Percentiles rank a stretch among this genome's conserved stretches.
These are phyloP conservation scores for Globisporangium nagaii DNA, from an alignment of 352 stramenopile species.

Conservation along the genomic window DNA sequence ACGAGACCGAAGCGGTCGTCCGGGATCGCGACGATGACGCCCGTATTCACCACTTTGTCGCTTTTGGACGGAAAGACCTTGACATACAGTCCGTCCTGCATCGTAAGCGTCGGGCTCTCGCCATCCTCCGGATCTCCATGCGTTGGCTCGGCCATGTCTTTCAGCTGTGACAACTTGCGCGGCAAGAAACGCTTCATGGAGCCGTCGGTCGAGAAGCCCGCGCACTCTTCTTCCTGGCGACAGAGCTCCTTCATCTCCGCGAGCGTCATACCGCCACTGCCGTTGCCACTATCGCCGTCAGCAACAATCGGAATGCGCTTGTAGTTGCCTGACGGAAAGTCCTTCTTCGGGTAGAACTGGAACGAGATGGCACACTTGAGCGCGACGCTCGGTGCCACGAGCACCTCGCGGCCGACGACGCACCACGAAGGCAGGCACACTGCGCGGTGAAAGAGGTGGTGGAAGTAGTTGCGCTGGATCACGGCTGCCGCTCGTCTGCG, in stretches of 20 bases:
- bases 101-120: constrained; percentile 11
- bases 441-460: constrained; percentile 61
- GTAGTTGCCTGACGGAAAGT: constrained; percentile 72
- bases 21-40: constrained; percentile 45
- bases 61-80: constrained; percentile 49
- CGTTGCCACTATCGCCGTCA: constrained; percentile 1
- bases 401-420: constrained; percentile 50
- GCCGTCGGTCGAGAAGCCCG: constrained; percentile 65
- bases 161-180: constrained; percentile 64
- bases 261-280: constrained; percentile 12
- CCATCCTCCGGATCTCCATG: background rate
- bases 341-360: constrained; percentile 70
- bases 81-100: constrained; percentile 49
- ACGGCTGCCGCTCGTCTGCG: constrained; percentile 32
- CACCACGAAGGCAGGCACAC: constrained; percentile 57
- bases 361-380: constrained; percentile 61
- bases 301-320: constrained; percentile 18
- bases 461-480: constrained; percentile 71
- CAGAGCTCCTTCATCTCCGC: constrained; percentile 49
- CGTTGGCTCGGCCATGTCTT: constrained; percentile 30
- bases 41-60: constrained; percentile 43
- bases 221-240: constrained; percentile 63
- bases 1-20: constrained; percentile 57
- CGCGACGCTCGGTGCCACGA: constrained; percentile 58
- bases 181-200: constrained; percentile 73